These are phyloP conservation scores for Pochonia chlamydosporia DNA, from an alignment of 2,329 filamentous ascomycete genomes.

Conservation along the genomic window DNA sequence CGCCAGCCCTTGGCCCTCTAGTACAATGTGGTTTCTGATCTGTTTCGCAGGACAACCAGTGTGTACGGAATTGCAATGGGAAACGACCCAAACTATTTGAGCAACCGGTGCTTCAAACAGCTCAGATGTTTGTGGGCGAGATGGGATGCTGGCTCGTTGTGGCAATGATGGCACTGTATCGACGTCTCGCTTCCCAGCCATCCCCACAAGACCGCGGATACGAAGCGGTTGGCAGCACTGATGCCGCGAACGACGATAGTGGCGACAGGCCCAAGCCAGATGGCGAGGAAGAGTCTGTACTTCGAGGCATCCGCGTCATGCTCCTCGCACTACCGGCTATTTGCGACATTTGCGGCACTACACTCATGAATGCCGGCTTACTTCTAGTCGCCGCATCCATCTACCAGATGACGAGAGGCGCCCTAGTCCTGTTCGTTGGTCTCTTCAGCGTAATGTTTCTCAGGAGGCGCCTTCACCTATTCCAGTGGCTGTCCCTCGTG, in stretches of 20 bases:
- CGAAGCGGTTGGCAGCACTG: constrained; percentile 52
- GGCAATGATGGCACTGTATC: constrained; percentile 61
- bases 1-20: too few relatives aligned
- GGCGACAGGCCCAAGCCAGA: constrained; percentile 33
- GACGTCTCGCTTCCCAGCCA: constrained; percentile 43
- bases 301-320: constrained; percentile 65
- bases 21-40: too few relatives aligned
- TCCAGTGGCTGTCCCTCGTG: constrained; percentile 86
- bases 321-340: constrained; percentile 80
- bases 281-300: constrained; percentile 48
- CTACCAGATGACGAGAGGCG: constrained; percentile 97
- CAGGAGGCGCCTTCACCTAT: constrained; percentile 69
- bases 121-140: constrained; percentile 97
- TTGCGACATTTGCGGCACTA: constrained; percentile 92
- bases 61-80: constrained; percentile 80
- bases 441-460: constrained; percentile 92
- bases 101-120: constrained; percentile 91
- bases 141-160: constrained; percentile 94
- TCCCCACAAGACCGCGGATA: constrained; percentile 52
- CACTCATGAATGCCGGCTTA: constrained; percentile 93
- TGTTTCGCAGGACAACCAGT: constrained; percentile 80
- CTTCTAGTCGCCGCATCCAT: constrained; percentile 93
- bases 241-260: constrained; percentile 26
- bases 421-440: constrained; percentile 90
- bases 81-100: constrained; percentile 71